Evolutionary conservation across 345 rosid genomes (phyloP), one percentile per base, ranked within the genome.

Genomic region (Ricinus communis): DNA sequence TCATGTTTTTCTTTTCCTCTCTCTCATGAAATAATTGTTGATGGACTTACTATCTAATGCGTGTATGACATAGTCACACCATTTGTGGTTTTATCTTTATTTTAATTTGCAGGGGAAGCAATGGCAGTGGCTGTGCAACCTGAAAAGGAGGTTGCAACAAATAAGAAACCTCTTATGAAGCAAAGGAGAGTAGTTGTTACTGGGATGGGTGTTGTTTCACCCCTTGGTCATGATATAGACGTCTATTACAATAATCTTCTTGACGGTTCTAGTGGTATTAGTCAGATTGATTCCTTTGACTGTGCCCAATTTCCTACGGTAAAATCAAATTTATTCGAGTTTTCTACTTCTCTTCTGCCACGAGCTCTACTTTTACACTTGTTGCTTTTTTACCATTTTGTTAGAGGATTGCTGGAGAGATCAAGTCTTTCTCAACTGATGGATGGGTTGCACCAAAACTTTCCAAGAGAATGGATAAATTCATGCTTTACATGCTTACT

Each of bases 401-500:
- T 21, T 76, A 93, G 98, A 88, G 88, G 83, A 93, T 93, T 78
- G 98, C 97, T 5, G 98, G 94, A 72, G 98, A 93, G 82, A 90
- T 94, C 57, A 91, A 91, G 80, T 81, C 85, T 33, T 85, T 88
- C 70, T 87, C 97, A 31, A 83, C 90, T 51, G 97, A 94, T 71
- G 98, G 97, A 73, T 88, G 87, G 93, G 75, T 94, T 60, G 89
- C 91, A 50, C 97, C 97, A 38, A 94, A 94, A 70, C 83, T 91
- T 57, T 85, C 97, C 5, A 88, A 86, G 84, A 83, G 98, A 82
- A 90, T 94, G 97, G 98, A 94, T 62, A 91, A 90, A 73, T 94
- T 90, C 84, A 91, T 94, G 97, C 94, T 91, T 74, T 94, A 94
- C 81, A 83, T 87, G 79, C 91, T 94, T 67, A 90, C 87, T 30